Percentiles rank a stretch among this genome's conserved stretches.
phyloP scores from a whole-genome alignment of 2,329 filamentous ascomycete genomes.

The Aspergillus pseudoviridinutans region DNA sequence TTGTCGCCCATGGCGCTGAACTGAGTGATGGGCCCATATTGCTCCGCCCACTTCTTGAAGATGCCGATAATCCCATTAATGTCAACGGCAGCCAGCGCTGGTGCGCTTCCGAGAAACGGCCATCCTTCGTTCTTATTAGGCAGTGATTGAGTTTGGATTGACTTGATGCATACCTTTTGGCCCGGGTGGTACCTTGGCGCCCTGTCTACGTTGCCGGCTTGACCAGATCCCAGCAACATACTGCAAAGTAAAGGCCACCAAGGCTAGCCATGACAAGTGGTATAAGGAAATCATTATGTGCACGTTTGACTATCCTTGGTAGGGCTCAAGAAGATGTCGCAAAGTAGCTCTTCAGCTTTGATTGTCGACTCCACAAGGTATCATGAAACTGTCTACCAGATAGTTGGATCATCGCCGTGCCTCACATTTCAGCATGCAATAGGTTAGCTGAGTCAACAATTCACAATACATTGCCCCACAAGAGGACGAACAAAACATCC shows the following conservation, averaged over 20 bases:
- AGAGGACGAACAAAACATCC: too few relatives aligned
- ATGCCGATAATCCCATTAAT: background rate
- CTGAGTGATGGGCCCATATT: constrained; percentile 2
- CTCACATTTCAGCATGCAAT: background rate
- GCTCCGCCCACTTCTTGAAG: background rate
- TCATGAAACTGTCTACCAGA: background rate
- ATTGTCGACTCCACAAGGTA: background rate
- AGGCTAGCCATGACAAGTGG: background rate
- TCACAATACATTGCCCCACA: too few relatives aligned
- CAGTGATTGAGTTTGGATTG: background rate
- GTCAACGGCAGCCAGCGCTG: background rate
- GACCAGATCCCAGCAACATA: background rate
- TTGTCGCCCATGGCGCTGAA: constrained; percentile 4
- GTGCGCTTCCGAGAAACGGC: background rate
- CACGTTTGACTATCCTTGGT: background rate
- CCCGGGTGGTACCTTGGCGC: background rate
- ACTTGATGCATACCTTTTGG: background rate
- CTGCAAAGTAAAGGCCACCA: background rate
- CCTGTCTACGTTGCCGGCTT: background rate
- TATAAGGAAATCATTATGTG: background rate
- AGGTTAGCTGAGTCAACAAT: too few relatives aligned
- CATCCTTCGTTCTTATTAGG: background rate
- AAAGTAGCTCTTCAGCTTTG: background rate
- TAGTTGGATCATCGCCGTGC: background rate
- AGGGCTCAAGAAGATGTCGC: background rate